Base-by-base conservation (phyloP, 345 rosid genomes). In the Ailanthus altissimus region DNA sequence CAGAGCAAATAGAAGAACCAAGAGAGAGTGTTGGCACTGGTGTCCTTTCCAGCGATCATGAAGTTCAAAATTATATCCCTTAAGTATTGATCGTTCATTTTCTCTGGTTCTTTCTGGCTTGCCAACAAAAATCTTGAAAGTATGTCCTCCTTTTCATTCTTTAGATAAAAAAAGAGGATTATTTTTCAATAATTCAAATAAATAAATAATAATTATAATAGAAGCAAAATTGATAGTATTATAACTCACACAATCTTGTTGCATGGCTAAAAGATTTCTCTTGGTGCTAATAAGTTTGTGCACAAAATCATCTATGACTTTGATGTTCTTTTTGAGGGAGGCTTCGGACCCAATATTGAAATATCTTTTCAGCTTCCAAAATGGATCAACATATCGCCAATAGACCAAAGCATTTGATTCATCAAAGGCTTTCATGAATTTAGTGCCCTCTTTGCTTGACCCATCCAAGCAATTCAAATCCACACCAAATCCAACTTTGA, bases 1-100 rank as follows among this genome's bases (percentile, higher is more conserved):
- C 96, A 90, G 70, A 92, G 93, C 90, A 90, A 84, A 47, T 89
- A 91, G 75, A 90, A 74, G 88, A 92, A 89, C 97, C 97, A 92
- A 1, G 89, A 88, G 40, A 94, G 85, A 11, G 96, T 67, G 42
- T 67, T 81, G 21, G 92, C 93, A 5, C 78, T 86, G 5, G 92
- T 68, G 64, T 94, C 98, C 80, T 92, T 94, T 13, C 97, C 95
- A 11, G 98, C 92, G 8, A 89, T 79, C 88, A 90, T 85, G 54
- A 90, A 89, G 63, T 75, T 92, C 72, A 94, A 76, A 53, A 91
- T 91, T 49, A 90, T 89, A 75, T 92, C 98, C 15, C 91, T 85
- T 74, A 94, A 56, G 65, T 86, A 92, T 69, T 83, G 74, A 32
- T 92, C 95, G 5, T 83, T 87, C 94, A 89, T 89, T 7, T 45